These are phyloP conservation scores for Microdochium nivale DNA, from an alignment of 2,329 filamentous ascomycete genomes.

Conservation along the genomic window DNA sequence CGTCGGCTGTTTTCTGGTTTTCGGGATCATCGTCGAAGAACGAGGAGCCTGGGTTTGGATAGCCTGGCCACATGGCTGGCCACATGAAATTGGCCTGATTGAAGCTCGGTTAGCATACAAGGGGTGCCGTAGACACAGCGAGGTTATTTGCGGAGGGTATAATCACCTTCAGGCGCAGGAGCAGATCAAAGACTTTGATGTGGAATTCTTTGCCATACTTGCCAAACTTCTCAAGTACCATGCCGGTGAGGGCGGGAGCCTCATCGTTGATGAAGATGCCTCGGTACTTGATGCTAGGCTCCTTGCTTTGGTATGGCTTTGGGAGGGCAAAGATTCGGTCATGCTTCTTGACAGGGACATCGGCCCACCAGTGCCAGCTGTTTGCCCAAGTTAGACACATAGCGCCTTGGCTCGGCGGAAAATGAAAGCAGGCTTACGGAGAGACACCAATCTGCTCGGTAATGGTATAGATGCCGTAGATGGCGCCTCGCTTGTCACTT, in stretches of 20 bases:
- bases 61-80: constrained; percentile 54
- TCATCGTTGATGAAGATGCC: constrained; percentile 59
- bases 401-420: background rate
- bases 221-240: constrained; percentile 2
- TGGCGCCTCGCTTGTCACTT: constrained; percentile 48
- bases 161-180: background rate
- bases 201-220: background rate
- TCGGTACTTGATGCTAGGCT: constrained; percentile 50
- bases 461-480: constrained; percentile 51
- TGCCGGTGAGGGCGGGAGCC: constrained; percentile 40
- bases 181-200: background rate
- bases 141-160: background rate
- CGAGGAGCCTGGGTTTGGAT: constrained; percentile 35
- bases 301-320: constrained; percentile 35
- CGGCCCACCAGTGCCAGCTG: constrained; percentile 45
- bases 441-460: constrained; percentile 56
- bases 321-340: constrained; percentile 38
- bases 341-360: constrained; percentile 41
- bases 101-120: background rate
- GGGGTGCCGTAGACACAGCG: background rate
- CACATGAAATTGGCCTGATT: constrained; percentile 25
- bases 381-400: background rate
- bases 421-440: constrained; percentile 21
- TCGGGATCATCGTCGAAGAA: constrained; percentile 52
- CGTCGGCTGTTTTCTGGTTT: constrained; percentile 48